A percentile compares a stretch with the other conserved stretches of the same genome.
Evolutionary conservation across 441 rosid genomes (phyloP).

Genomic region (Erodium texanum): DNA sequence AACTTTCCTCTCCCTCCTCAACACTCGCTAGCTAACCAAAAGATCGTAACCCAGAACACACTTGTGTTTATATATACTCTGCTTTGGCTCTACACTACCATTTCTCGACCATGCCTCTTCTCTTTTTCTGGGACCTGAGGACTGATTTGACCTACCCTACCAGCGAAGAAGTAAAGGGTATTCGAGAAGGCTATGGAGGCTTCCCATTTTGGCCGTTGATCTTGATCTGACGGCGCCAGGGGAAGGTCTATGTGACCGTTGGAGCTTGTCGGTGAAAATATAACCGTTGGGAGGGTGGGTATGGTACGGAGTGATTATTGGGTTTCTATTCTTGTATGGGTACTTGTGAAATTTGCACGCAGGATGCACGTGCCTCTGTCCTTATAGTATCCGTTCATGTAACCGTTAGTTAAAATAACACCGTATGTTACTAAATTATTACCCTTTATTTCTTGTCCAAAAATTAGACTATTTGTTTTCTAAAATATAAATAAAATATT

Average conservation of each 20-base stretch:
- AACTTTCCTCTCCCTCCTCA: not conserved
- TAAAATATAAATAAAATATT: no score
- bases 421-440: not conserved
- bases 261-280: constrained; percentile 65
- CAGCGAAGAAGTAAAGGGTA: constrained; percentile 8
- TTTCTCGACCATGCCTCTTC: constrained; percentile 5
- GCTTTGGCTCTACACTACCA: constrained; percentile 20
- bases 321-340: not conserved
- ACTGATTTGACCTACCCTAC: not conserved
- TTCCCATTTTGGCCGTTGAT: constrained; percentile 34
- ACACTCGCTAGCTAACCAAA: constrained; percentile 24
- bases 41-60: constrained; percentile 31
- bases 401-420: constrained; percentile 37
- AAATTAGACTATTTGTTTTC: no score
- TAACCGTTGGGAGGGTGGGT: constrained; percentile 70
- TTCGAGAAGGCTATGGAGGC: constrained; percentile 30
- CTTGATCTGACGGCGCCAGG: constrained; percentile 42
- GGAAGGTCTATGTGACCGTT: constrained; percentile 66
- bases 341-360: constrained; percentile 20
- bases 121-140: not conserved
- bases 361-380: constrained; percentile 42
- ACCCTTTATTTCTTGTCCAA: no score
- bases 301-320: constrained; percentile 42
- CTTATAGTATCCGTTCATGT: constrained; percentile 10
- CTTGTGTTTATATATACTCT: constrained; percentile 25